Base-by-base conservation (phyloP, 1,139 yeast species). In the Kodamaea fungicola region DNA sequence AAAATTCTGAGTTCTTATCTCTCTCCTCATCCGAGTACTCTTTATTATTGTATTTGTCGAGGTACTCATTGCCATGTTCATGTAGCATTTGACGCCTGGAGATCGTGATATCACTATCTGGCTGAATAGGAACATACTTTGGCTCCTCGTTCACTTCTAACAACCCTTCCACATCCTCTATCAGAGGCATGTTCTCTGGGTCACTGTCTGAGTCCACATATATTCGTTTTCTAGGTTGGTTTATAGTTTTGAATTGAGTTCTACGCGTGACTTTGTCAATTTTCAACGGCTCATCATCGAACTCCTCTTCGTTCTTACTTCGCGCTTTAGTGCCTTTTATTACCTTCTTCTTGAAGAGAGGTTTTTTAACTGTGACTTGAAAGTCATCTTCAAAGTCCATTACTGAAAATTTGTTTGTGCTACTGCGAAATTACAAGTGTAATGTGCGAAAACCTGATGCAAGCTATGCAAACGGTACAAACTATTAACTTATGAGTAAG, bases 291-390 rank as follows among this genome's bases (percentile, higher is more conserved):
- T 21, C 30, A 10, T 32, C 26, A 12, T 31, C 34, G 9, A 23
- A 8, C 26, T 8, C 9, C 9, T 24, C 29, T 13, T 23, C 24
- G 3, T 19, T 9, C 12, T 19, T 21, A 8, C 19, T 9, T 16
- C 10, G 30, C 12, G 30, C 23, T 4, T 30, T 32, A 8, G 23
- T 32, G 8, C 40, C 44, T 32, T 44, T 44, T 22, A 43, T 33
- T 5, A 31, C 34, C 40, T 57, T 59, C 51, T 51, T 54, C 43
- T 58, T 59, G 47, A 58, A 58, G 13, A 41, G 35, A 10, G 42
- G 46, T 31, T 30, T 39, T 36, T 37, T 39, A 12, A 33, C 33
- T 16, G 23, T 31, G n/a, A 33, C 42, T 23, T 31, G 40, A 26
- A 31, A 32, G 12, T 28, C 32, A 9, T 38, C 46, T 4, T 38